Percentiles rank a stretch among this genome's conserved stretches.
phyloP scores from a whole-genome alignment of 345 rosid genomes.

The Bretschneidera sinensis region DNA sequence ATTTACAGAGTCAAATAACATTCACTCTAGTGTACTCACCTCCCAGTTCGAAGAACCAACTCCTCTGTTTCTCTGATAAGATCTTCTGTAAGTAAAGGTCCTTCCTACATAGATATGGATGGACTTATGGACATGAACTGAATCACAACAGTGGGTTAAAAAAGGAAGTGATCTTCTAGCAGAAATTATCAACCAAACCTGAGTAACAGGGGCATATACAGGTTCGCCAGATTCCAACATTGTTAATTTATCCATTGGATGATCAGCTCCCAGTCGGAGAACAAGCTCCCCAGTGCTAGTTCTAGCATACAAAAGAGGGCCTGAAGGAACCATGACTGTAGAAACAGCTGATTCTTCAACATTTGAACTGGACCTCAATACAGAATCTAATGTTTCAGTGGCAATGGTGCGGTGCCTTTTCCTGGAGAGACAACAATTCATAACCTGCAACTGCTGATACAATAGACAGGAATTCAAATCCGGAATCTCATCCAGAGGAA shows the following conservation, averaged over 20 bases:
- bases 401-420: conserved; percentile 56
- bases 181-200: conserved; percentile 48
- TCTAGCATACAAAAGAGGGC: conserved; percentile 53
- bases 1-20: too few relatives aligned
- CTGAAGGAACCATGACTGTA: conserved; percentile 21
- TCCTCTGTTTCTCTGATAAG: conserved; percentile 95
- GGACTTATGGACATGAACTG: too few relatives aligned
- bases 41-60: conserved; percentile 90
- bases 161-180: conserved; percentile 11
- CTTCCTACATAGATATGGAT: conserved; percentile 55
- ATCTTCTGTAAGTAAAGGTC: conserved; percentile 93
- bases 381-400: conserved; percentile 62
- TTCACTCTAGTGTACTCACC: conserved; percentile 56
- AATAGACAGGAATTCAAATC: conserved; percentile 83
- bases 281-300: conserved; percentile 61
- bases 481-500: conserved; percentile 65
- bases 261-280: conserved; percentile 67
- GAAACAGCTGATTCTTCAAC: conserved; percentile 36
- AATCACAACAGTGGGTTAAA: conserved; percentile 5
- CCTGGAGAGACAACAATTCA: conserved; percentile 86
- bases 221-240: conserved; percentile 96
- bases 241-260: conserved; percentile 46
- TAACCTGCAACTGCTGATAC: conserved; percentile 83
- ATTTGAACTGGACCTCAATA: conserved; percentile 46
- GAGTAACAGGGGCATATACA: conserved; percentile 73